These are phyloP conservation scores for Atractiella rhizophila DNA, from an alignment of 768 basidiomycete species.

Conservation along the genomic window DNA sequence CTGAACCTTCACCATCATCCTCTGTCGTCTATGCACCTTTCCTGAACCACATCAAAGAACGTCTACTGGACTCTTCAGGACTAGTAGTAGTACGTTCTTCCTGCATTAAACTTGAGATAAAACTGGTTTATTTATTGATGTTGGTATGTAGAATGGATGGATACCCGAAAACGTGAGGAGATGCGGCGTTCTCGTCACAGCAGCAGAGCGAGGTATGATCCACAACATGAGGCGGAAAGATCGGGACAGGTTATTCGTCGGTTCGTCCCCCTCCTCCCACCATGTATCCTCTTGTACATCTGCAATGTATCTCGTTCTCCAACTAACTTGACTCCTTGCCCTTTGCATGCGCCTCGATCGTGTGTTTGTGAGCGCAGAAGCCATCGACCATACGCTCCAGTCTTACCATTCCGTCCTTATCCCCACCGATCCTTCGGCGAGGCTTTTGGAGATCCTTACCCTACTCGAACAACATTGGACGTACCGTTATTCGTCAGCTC, in stretches of 20 bases:
- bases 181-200: constrained; percentile 83
- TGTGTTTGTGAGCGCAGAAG: constrained; percentile 30
- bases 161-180: constrained; percentile 62
- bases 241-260: constrained; percentile 63
- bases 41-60: constrained; percentile 84
- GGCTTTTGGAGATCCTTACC: constrained; percentile 85
- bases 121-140: no score
- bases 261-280: constrained; percentile 20
- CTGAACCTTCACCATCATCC: constrained; percentile 34
- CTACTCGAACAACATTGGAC: constrained; percentile 94
- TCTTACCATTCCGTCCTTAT: constrained; percentile 57
- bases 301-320: not conserved
- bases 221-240: constrained; percentile 69
- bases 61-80: constrained; percentile 82
- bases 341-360: constrained; percentile 1
- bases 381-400: constrained; percentile 61
- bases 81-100: constrained; percentile 26
- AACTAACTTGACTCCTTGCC: not conserved
- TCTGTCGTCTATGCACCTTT: constrained; percentile 86
- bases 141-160: constrained; percentile 37
- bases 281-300: not conserved
- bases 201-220: constrained; percentile 60
- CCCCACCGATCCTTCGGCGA: constrained; percentile 77
- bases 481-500: no score
- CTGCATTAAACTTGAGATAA: constrained; percentile 19